Evolutionary conservation across 305 asterid species (phyloP).

Genomic region (Fraxinus xanthoxyloides): DNA sequence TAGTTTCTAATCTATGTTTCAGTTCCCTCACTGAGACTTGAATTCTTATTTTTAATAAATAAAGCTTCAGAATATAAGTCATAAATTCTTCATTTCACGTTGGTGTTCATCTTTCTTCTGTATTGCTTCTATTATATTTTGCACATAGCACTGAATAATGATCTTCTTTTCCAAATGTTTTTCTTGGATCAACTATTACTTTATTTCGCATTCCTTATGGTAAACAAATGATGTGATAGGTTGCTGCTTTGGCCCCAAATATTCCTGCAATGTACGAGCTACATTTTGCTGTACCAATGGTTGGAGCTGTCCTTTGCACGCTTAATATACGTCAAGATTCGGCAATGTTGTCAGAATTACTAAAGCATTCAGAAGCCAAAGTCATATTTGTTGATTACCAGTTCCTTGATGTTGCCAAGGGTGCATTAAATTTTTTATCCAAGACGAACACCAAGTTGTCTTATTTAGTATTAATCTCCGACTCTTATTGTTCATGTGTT

Average conservation of each 20-base stretch:
- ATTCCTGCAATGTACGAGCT: constrained; percentile 73
- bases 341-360: constrained; percentile 48
- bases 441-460: constrained; percentile 36
- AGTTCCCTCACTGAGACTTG: neutral
- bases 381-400: constrained; percentile 58
- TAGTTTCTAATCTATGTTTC: neutral
- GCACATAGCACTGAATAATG: neutral
- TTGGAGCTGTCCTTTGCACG: constrained; percentile 67
- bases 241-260: constrained; percentile 74
- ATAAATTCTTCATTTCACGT: neutral
- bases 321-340: constrained; percentile 63
- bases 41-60: neutral
- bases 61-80: neutral
- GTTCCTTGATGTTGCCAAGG: constrained; percentile 41
- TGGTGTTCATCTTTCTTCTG: neutral
- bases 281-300: constrained; percentile 81
- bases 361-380: constrained; percentile 61
- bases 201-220: neutral
- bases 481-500: constrained; percentile 7
- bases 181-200: neutral
- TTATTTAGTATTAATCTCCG: constrained; percentile 41
- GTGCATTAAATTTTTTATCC: constrained; percentile 43
- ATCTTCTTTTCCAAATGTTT: neutral
- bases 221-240: constrained; percentile 32
- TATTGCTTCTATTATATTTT: neutral